Evolutionary conservation across 2,329 filamentous ascomycete genomes (phyloP).

Genomic region (Aspergillus ochraceus): DNA sequence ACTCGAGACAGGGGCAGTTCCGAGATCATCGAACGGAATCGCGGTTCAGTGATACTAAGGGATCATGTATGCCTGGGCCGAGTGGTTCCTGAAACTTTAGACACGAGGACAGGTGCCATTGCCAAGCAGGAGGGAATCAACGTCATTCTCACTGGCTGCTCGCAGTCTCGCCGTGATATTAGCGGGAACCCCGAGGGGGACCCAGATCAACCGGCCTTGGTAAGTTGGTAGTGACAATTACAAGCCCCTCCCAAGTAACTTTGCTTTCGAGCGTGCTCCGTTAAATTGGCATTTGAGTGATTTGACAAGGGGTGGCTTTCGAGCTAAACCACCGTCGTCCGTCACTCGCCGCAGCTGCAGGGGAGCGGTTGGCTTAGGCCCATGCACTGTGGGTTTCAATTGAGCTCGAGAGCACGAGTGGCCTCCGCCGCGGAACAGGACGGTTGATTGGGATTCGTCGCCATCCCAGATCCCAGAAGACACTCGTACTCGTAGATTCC

Average conservation of each 20-base stretch:
- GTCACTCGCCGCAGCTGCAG: constrained; percentile 4
- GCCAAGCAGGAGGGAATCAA: constrained; percentile 1
- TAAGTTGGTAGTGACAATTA: not conserved
- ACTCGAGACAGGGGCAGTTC: constrained; percentile 1
- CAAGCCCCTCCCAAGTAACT: not conserved
- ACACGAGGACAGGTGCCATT: constrained; percentile 2
- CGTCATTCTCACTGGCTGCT: not conserved
- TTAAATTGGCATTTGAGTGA: not conserved
- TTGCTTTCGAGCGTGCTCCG: not conserved
- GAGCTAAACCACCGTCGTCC: not conserved
- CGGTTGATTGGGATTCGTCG: not conserved
- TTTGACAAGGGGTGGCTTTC: not conserved
- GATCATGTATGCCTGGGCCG: not conserved
- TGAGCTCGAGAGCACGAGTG: not conserved
- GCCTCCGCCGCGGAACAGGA: not conserved
- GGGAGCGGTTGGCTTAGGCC: constrained; percentile 1
- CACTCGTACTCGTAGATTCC: not conserved
- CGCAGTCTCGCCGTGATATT: not conserved
- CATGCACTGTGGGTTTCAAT: not conserved
- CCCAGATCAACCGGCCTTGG: not conserved
- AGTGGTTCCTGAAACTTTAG: constrained; percentile 12
- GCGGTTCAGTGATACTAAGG: not conserved
- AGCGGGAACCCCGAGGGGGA: not conserved
- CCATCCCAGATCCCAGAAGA: not conserved
- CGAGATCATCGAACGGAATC: not conserved